These are phyloP conservation scores for Alnus rubra DNA, from an alignment of 306 rosid genomes.

Conservation along the genomic window DNA sequence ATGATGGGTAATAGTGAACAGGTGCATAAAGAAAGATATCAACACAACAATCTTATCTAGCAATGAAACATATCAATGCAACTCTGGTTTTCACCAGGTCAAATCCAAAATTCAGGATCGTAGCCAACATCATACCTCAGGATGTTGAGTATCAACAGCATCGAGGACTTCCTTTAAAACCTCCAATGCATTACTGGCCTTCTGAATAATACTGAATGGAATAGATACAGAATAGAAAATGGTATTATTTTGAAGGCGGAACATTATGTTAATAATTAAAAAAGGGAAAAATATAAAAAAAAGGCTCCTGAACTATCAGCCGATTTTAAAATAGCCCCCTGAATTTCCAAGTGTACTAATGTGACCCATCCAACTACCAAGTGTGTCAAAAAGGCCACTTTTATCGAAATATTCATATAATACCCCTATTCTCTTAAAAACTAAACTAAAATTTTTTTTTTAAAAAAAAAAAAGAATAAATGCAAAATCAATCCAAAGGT, in stretches of 20 bases:
- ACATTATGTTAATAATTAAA: neutral
- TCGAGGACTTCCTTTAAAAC: constrained; percentile 89
- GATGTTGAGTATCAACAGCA: constrained; percentile 69
- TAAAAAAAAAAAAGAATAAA: too few species aligned
- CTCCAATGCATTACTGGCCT: constrained; percentile 80
- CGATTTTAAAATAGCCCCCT: too few species aligned
- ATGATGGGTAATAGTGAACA: neutral
- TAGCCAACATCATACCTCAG: constrained; percentile 64
- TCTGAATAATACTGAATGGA: constrained; percentile 73
- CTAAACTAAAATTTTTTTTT: too few species aligned
- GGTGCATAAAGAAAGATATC: constrained; percentile 8
- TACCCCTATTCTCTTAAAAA: too few species aligned
- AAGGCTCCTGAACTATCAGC: neutral
- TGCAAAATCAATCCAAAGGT: too few species aligned
- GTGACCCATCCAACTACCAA: too few species aligned
- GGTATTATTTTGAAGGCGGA: constrained; percentile 7
- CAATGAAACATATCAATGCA: neutral
- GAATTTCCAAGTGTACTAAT: too few species aligned
- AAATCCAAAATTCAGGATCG: constrained; percentile 3
- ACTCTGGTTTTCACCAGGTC: neutral
- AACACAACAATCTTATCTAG: neutral
- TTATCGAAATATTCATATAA: too few species aligned
- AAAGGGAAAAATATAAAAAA: too few species aligned
- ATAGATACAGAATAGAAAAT: constrained; percentile 26
- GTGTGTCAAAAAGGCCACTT: too few species aligned